Percentiles rank a stretch among this genome's conserved stretches.
phyloP scores from a whole-genome alignment of 768 basidiomycete genomes.

The Glaciozyma antarctica region DNA sequence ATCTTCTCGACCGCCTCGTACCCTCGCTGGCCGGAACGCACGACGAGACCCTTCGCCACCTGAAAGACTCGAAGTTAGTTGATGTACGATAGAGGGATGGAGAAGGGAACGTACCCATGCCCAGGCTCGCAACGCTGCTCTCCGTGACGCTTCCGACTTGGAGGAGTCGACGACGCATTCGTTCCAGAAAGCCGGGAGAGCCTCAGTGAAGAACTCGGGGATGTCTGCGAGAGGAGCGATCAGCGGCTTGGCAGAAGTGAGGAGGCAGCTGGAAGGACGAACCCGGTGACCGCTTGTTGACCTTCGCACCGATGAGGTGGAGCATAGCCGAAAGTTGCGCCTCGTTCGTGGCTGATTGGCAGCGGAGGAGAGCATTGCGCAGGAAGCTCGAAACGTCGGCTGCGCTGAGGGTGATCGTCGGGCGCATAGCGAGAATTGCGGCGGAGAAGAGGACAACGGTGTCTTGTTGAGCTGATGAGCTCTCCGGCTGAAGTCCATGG shows the following conservation, averaged over 20 bases:
- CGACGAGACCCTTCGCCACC: conserved; percentile 70
- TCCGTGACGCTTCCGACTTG: conserved; percentile 2
- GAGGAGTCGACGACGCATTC: conserved; percentile 43
- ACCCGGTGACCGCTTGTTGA: conserved; percentile 64
- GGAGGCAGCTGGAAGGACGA: conserved; percentile 24
- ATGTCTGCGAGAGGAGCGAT: conserved; percentile 19
- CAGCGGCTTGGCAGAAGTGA: conserved; percentile 31
- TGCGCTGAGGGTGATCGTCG: conserved; percentile 4
- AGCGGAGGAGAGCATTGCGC: conserved; percentile 3
- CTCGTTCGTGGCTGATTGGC: conserved; percentile 8
- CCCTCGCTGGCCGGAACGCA: conserved; percentile 58
- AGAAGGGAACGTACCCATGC: conserved; percentile 27
- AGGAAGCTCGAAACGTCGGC: conserved; percentile 1
- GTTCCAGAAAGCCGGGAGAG: conserved; percentile 48
- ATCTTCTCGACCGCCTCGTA: conserved; percentile 54
- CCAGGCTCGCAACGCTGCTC: conserved; percentile 34
- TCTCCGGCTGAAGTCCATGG: neutral
- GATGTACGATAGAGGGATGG: neutral
- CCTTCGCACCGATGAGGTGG: conserved; percentile 4
- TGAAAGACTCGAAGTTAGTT: conserved; percentile 37
- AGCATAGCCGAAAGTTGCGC: conserved; percentile 1
- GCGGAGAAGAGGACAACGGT: conserved; percentile 16
- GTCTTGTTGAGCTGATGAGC: conserved; percentile 13
- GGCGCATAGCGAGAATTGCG: conserved; percentile 8
- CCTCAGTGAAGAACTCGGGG: conserved; percentile 13